phyloP scores from a whole-genome alignment of 2,329 filamentous ascomycete genomes.

The Coniella vitis region DNA sequence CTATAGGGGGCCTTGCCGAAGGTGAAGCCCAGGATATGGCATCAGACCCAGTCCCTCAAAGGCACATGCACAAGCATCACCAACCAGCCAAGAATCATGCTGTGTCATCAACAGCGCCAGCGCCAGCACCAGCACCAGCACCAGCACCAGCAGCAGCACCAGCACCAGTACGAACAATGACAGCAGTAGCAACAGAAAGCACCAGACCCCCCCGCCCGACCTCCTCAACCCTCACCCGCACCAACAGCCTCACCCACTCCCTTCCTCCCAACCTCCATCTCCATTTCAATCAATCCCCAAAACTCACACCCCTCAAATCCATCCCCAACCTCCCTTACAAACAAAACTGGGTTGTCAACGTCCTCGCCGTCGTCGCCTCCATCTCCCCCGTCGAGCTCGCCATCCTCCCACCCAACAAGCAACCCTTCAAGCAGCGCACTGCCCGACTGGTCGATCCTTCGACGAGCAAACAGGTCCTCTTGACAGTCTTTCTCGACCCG shows the following conservation, averaged over 20 bases:
- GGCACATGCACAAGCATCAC: too few relatives aligned
- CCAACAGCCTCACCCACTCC: conserved; percentile 3
- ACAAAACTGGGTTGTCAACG: conserved; percentile 52
- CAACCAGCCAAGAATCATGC: too few relatives aligned
- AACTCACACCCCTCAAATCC: conserved; percentile 42
- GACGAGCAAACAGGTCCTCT: conserved; percentile 43
- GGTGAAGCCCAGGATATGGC: too few relatives aligned
- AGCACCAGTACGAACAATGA: too few relatives aligned
- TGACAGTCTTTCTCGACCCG: conserved; percentile 49
- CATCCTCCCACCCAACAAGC: conserved; percentile 34
- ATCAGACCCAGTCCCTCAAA: too few relatives aligned
- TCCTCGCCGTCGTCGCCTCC: conserved; percentile 43
- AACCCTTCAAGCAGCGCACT: conserved; percentile 38
- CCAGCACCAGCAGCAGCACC: not conserved
- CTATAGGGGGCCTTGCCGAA: too few relatives aligned
- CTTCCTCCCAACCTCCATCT: conserved; percentile 35
- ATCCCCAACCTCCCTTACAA: conserved; percentile 48
- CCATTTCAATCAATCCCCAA: conserved; percentile 35
- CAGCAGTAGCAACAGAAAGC: too few relatives aligned
- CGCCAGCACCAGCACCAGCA: conserved; percentile 18
- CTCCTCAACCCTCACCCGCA: too few relatives aligned
- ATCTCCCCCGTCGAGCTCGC: conserved; percentile 43
- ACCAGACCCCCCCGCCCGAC: too few relatives aligned
- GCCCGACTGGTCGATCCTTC: conserved; percentile 46
- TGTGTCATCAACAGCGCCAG: conserved; percentile 4